Conservation (phyloP, 148 eudicot genomes). For the Rhododendron ferrugineum region DNA sequence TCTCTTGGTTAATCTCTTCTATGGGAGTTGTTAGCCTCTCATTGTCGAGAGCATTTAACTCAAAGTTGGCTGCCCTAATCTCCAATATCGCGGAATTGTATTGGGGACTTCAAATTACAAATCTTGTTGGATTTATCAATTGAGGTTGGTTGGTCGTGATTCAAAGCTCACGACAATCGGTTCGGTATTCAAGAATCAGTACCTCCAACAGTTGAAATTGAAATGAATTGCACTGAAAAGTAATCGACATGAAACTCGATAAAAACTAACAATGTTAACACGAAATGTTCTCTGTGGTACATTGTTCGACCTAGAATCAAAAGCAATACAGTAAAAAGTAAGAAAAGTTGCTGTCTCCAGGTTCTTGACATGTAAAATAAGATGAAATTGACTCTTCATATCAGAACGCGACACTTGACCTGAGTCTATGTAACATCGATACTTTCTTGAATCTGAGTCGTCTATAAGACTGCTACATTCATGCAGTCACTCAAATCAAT, state of each 20-base stretch:
- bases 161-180: neutral
- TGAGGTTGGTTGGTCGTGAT: neutral
- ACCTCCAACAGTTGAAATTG: neutral
- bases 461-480: neutral
- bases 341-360: neutral
- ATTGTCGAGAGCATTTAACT: neutral
- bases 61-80: neutral
- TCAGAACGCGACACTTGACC: neutral
- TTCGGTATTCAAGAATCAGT: neutral
- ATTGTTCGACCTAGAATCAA: neutral
- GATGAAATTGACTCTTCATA: neutral
- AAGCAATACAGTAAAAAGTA: neutral
- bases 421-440: neutral
- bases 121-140: neutral
- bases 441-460: neutral
- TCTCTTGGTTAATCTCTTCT: neutral
- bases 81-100: neutral
- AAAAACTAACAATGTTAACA: neutral
- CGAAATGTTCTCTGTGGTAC: neutral
- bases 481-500: neutral
- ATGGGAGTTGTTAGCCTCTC: neutral
- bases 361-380: neutral
- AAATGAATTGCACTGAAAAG: neutral
- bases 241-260: neutral
- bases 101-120: neutral